Percentiles rank a stretch among this genome's conserved stretches.
phyloP scores from a whole-genome alignment of 2,329 filamentous ascomycete species.

The Monosporascus sp. region DNA sequence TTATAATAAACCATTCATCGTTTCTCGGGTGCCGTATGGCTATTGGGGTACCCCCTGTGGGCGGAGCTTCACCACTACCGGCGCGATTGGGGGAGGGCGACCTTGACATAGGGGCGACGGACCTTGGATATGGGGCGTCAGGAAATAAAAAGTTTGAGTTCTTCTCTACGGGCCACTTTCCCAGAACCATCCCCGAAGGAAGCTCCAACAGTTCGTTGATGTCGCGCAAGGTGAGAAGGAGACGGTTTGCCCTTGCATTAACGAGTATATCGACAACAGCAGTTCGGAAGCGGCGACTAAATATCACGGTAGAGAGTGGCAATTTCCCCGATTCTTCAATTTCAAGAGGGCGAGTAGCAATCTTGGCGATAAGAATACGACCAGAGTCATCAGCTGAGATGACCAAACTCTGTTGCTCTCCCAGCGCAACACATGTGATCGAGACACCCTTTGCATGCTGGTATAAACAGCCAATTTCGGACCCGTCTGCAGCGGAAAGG shows the following conservation, averaged over 20 bases:
- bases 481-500: slow-evolving; percentile 14
- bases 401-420: slow-evolving; percentile 13
- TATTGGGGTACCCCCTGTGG: too few species aligned
- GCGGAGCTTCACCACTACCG: too few species aligned
- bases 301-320: neutral
- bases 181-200: slow-evolving; percentile 11
- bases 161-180: too few species aligned
- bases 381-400: slow-evolving; percentile 23
- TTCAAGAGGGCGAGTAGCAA: slow-evolving; percentile 1
- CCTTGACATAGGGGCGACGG: too few species aligned
- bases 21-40: too few species aligned
- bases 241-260: slow-evolving; percentile 12
- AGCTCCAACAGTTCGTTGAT: slow-evolving; percentile 18
- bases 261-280: slow-evolving; percentile 10
- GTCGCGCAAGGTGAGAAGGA: slow-evolving; percentile 15
- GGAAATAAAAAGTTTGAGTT: too few species aligned
- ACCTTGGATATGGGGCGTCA: too few species aligned
- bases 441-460: slow-evolving; percentile 14
- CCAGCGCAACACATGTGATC: slow-evolving; percentile 14
- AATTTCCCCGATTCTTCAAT: slow-evolving; percentile 2
- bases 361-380: slow-evolving; percentile 17
- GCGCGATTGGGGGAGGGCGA: too few species aligned
- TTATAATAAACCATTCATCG: too few species aligned
- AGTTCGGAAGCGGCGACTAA: slow-evolving; percentile 10
- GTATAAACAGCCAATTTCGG: slow-evolving; percentile 13